Percentiles rank a stretch among this genome's conserved stretches.
Conservation (phyloP, 2,329 filamentous ascomycete genomes). For the Neofusicoccum cordaticola region DNA sequence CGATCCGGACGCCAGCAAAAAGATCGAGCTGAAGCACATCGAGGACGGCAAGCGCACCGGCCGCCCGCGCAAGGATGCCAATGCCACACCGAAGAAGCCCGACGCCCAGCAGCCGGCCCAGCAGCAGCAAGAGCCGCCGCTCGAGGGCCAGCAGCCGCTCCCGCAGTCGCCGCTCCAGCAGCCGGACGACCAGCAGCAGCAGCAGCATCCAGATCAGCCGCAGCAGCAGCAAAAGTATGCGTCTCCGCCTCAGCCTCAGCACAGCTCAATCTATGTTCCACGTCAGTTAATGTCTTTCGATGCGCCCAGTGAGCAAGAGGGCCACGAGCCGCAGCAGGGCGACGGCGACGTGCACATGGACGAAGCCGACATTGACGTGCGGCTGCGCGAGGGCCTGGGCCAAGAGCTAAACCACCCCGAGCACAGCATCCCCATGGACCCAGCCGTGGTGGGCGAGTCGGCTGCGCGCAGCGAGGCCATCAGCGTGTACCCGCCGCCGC, state of each 20-base stretch:
- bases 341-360: background rate
- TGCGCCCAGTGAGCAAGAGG: constrained; percentile 8
- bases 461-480: constrained; percentile 6
- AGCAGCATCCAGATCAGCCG: background rate
- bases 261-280: constrained; percentile 7
- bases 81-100: constrained; percentile 6
- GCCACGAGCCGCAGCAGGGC: constrained; percentile 6
- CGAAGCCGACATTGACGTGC: no score
- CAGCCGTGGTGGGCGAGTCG: constrained; percentile 4
- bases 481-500: constrained; percentile 15
- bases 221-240: constrained; percentile 14
- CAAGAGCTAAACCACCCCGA: constrained; percentile 4
- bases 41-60: constrained; percentile 17
- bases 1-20: constrained; percentile 12
- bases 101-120: background rate
- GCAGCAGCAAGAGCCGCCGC: constrained; percentile 13
- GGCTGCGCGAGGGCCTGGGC: background rate
- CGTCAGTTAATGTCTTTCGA: constrained; percentile 11
- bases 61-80: constrained; percentile 16
- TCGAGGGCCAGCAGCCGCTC: constrained; percentile 9
- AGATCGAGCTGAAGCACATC: constrained; percentile 15
- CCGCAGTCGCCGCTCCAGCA: background rate
- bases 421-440: constrained; percentile 7
- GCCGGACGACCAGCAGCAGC: background rate
- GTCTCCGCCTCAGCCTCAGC: constrained; percentile 11